Evolutionary conservation across 106 monocot species (phyloP), one percentile per base, ranked within the genome.

Genomic region (Alisma plantagoaquatica): DNA sequence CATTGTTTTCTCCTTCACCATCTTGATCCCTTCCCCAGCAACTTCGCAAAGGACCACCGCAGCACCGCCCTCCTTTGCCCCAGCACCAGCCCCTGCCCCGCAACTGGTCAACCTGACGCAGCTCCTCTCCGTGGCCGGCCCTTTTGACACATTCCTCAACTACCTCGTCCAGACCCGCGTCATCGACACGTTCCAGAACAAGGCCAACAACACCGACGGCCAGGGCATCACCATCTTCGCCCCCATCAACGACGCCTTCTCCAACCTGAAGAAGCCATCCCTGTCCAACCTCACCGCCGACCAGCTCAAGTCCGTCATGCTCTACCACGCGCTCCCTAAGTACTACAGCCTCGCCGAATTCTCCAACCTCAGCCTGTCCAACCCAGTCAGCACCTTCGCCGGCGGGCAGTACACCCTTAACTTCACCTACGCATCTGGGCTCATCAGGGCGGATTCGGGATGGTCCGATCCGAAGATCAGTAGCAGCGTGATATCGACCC

Each of bases 141-240:
- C 88, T 0, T 96, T 84, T 73, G 33, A 63, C 12, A 96, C 78
- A 57, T 96, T 96, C 71, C 88, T 96, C 53, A 62, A 61, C 44
- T 78, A 76, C 55, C 75, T 89, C 20, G 7, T 45, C 10, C 72
- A 84, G 61, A 89, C 96, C 28, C 23, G 81, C 29, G 81, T 84
- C 63, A 78, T 85, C 9, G 43, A 81, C 5, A 84, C 81, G 31
- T 84, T 89, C 73, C 96, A 96, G 57, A 76, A 70, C 68, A 88
- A 89, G 58, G 96, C 84, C 29, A 89, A 96, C 69, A 61, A 81
- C 70, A 81, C 78, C 2, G 56, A 81, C n/a, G n/a, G n/a, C 0
- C 70, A 81, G 43, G 96, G 96, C 23, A 56, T 96, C 62, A 96
- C 96, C 53, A 65, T 96, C 75, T 96, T 96, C 20, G 96, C 71